Percentiles rank a stretch among this genome's conserved stretches.
These are phyloP conservation scores for Pestalotiopsis sp. DNA, from an alignment of 2,329 filamentous ascomycete species.

Conservation along the genomic window DNA sequence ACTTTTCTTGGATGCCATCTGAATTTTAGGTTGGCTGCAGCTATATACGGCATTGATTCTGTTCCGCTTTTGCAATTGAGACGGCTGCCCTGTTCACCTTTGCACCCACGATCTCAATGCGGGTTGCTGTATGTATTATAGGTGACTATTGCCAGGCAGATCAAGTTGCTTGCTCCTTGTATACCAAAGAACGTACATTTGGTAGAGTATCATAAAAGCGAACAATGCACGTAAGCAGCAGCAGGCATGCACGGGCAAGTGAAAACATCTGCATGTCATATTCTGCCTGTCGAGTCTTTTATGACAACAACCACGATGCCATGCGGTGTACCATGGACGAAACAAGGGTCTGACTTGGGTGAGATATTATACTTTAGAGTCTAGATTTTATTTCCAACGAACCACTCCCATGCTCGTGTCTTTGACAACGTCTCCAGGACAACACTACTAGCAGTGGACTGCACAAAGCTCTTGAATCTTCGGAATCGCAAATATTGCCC, in stretches of 20 bases:
- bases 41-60: background rate
- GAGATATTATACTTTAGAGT: background rate
- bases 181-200: too few relatives aligned
- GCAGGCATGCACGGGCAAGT: background rate
- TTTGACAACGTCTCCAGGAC: background rate
- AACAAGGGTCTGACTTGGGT: background rate
- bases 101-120: background rate
- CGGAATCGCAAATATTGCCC: background rate
- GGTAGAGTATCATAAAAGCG: too few relatives aligned
- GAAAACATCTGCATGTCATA: background rate
- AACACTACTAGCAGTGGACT: background rate
- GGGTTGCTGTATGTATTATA: too few relatives aligned
- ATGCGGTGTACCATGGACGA: background rate
- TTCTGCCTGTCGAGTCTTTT: background rate
- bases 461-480: background rate
- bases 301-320: background rate
- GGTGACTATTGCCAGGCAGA: too few relatives aligned
- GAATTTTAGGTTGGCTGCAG: background rate
- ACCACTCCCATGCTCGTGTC: background rate
- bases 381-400: too few relatives aligned
- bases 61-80: background rate
- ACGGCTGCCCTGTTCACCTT: background rate
- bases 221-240: background rate
- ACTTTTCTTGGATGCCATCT: background rate
- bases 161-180: too few relatives aligned